Base-by-base conservation (phyloP, 2,329 filamentous ascomycete species). In the Botryotinia globosa region DNA sequence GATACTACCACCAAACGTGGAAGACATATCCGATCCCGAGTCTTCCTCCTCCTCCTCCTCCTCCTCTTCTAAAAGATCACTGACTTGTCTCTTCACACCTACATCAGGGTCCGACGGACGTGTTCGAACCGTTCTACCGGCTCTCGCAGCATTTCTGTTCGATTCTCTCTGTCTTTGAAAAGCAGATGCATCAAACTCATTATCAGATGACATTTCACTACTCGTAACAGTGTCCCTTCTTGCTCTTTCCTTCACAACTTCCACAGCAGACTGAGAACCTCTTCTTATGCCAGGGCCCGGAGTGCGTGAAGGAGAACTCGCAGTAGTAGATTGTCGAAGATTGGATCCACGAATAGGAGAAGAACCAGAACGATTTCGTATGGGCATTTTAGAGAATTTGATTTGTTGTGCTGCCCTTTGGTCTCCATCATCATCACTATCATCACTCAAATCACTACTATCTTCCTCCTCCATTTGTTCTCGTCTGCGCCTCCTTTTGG, bases 351-450 rank as follows among this genome's bases (percentile, higher is more conserved):
- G 90, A 54, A 92, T 90, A 5, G 95, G 95, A 65, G 95, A 98
- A 0, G 94, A 98, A 18, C 93, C 95, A 39, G 94, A 93, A 72
- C 95, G 90, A 76, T 90, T 90, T 44, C 94, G 89, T 61, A 97
- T 87, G 1, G 96, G 95, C 93, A 98, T 95, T 83, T 98, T 98
- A 66, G 92, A 90, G 82, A 99, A 99, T 80, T 95, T 94, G 81
- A 98, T 97, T 81, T 97, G 93, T 80, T 97, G 93, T 3, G 92
- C 91, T 62, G 92, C 91, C 71, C 92, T 82, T 74, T 90, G 87
- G 72, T 93, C 91, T 1, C 88, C 85, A 69, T 94, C 92, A 37
- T 94, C 92, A 68, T 96, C 93, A 77, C 92, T 95, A 77, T 95
- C 92, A 78, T 96, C 93, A 80, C 91, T 94, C 71, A 95, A 83